Evolutionary conservation across 2,329 filamentous ascomycete genomes (phyloP), one percentile per base, ranked within the genome.

Genomic region (Cercospora brassicicola): DNA sequence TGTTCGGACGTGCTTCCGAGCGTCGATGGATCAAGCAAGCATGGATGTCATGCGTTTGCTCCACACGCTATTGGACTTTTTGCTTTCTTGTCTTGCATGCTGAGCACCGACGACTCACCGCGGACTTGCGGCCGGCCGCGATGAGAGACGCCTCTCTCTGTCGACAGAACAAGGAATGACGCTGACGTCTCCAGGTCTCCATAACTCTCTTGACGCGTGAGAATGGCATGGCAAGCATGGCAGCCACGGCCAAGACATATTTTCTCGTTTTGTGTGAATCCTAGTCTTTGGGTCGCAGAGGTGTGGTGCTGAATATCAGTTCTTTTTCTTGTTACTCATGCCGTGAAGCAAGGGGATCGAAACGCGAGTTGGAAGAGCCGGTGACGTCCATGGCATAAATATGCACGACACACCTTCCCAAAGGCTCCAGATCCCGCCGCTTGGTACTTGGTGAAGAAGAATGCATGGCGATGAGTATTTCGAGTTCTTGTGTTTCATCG

Each of bases 381-480:
- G 33, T 39, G 33, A 39, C 33, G 48, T 23, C 7, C 20, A 20
- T 13, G 20, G 20, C 45, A 23, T 51, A 23, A 7, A 53, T 23
- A 53, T 53, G 48, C 48, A n/a, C 48, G 20, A 53, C 48, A 28
- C 36, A n/a, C 36, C 15, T 42, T 42, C 15, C 45, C 8, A n/a
- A 53, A 26, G 18, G 6, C 48, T 53, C 11, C 23, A 55, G 48
- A 55, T 28, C 48, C 23, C 48, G 23, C 3, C 13, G 23, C 11
- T n/a, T 55, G 48, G 48, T 13, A 53, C 20, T 23, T 28, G 48
- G 48, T 23, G 23, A 23, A 23, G 23, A 23, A 26, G 48, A 55
- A 55, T 55, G 48, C 48, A 55, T 30, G 48, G 48, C 48, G 23
- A 55, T 55, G 48, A n/a, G 48, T 55, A 55, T 55, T 30, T 55